phyloP scores from a whole-genome alignment of 345 rosid species.

The Excoecaria cochinchinensis region DNA sequence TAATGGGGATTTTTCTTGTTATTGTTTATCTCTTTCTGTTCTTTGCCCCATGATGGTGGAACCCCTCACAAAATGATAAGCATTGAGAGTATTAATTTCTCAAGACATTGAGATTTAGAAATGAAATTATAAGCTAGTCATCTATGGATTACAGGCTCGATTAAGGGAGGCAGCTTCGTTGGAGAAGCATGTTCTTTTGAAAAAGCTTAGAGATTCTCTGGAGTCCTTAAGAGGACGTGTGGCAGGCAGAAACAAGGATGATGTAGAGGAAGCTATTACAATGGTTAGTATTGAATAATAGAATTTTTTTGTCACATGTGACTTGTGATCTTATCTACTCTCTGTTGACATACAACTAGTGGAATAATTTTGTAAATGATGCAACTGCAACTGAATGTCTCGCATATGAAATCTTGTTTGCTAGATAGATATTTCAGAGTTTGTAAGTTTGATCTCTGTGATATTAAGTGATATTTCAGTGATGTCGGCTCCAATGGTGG shows the following conservation, averaged over 20 bases:
- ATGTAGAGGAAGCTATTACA: conserved; percentile 87
- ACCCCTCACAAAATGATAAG: neutral
- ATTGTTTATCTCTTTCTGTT: neutral
- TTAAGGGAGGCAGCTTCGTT: conserved; percentile 86
- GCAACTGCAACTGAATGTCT: neutral
- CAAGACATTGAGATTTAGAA: neutral
- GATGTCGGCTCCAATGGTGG: too few species aligned
- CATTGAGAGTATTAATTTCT: conserved; percentile 9
- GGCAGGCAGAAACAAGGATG: conserved; percentile 91
- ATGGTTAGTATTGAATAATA: conserved; percentile 55
- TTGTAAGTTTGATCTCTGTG: neutral
- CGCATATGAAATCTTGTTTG: neutral
- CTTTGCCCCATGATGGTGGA: too few species aligned
- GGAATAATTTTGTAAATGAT: neutral
- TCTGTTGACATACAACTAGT: neutral
- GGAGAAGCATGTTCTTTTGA: conserved; percentile 95
- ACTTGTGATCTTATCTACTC: neutral
- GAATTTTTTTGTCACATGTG: neutral
- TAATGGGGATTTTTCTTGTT: neutral
- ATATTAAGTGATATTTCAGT: neutral
- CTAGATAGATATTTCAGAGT: neutral
- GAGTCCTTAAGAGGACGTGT: conserved; percentile 89
- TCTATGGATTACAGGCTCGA: conserved; percentile 65
- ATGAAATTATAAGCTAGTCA: conserved; percentile 12
- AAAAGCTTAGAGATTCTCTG: conserved; percentile 93